phyloP scores from a whole-genome alignment of 148 eudicot genomes.

The Rhododendron mucronatum region DNA sequence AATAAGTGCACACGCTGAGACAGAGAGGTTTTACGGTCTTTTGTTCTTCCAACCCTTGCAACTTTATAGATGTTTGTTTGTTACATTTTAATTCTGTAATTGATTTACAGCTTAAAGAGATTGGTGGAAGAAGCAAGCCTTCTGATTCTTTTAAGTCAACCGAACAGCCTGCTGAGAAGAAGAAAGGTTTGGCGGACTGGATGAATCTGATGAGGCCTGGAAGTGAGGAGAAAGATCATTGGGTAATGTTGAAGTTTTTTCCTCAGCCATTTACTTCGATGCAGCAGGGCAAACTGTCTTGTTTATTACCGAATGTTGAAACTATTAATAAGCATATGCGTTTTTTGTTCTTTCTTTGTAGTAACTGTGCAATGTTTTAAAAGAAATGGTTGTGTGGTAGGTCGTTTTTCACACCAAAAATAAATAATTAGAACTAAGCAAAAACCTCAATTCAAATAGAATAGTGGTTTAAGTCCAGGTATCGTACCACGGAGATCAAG shows the following conservation, averaged over 20 bases:
- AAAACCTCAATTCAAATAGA: too few species aligned
- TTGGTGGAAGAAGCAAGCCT: slow-evolving; percentile 67
- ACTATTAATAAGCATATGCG: neutral
- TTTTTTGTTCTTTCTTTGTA: neutral
- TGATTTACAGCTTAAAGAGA: slow-evolving; percentile 70
- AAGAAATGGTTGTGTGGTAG: neutral
- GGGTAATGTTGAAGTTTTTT: slow-evolving; percentile 42
- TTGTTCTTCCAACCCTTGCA: neutral
- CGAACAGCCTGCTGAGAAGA: slow-evolving; percentile 70
- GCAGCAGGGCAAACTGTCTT: neutral
- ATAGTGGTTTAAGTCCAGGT: too few species aligned
- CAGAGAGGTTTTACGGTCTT: neutral
- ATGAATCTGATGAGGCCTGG: slow-evolving; percentile 66
- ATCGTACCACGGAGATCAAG: too few species aligned
- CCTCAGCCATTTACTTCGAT: neutral
- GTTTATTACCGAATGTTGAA: neutral
- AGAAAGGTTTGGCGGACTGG: slow-evolving; percentile 76
- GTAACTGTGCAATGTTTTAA: neutral
- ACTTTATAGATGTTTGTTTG: neutral
- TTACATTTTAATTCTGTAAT: neutral
- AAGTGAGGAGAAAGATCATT: slow-evolving; percentile 93
- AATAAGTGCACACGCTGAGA: neutral
- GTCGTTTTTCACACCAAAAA: too few species aligned
- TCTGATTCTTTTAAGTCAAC: slow-evolving; percentile 43
- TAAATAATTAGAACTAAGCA: too few species aligned